Conservation (phyloP, 2,329 filamentous ascomycete species). For the Stagonosporopsis cucurbitacearum region DNA sequence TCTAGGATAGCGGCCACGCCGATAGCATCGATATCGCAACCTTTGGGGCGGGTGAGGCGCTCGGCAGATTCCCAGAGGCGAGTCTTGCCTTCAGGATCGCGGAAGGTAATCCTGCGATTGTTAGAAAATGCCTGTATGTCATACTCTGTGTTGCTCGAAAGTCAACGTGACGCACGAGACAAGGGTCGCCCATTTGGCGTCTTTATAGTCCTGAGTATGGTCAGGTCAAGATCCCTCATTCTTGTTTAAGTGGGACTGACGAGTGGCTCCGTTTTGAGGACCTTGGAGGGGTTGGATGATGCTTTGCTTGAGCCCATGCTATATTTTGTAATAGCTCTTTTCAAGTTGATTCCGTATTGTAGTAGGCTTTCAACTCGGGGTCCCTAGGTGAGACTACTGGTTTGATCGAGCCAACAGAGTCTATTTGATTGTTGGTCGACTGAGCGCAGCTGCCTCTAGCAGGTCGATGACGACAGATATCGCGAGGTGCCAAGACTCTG, state of each 20-base stretch:
- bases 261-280: conserved; percentile 46
- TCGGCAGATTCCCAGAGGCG: conserved; percentile 77
- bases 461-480: conserved; percentile 24
- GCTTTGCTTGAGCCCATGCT: conserved; percentile 17
- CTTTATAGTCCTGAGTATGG: conserved; percentile 41
- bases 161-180: conserved; percentile 1
- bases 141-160: background rate
- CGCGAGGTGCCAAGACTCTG: conserved; percentile 16
- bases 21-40: conserved; percentile 71
- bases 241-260: conserved; percentile 23
- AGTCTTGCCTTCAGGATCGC: conserved; percentile 64
- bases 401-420: background rate
- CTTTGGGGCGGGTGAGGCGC: conserved; percentile 69
- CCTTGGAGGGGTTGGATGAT: conserved; percentile 35
- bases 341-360: background rate
- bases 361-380: background rate
- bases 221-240: conserved; percentile 19
- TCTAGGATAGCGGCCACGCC: conserved; percentile 73
- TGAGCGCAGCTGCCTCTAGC: background rate
- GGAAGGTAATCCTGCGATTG: conserved; percentile 57
- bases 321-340: background rate
- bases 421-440: background rate
- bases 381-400: background rate
- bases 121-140: conserved; percentile 5
- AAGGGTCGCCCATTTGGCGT: conserved; percentile 51